A percentile compares a stretch with the other conserved stretches of the same genome.
phyloP scores from a whole-genome alignment of 306 rosid genomes.

The Lathyrus oleraceus region DNA sequence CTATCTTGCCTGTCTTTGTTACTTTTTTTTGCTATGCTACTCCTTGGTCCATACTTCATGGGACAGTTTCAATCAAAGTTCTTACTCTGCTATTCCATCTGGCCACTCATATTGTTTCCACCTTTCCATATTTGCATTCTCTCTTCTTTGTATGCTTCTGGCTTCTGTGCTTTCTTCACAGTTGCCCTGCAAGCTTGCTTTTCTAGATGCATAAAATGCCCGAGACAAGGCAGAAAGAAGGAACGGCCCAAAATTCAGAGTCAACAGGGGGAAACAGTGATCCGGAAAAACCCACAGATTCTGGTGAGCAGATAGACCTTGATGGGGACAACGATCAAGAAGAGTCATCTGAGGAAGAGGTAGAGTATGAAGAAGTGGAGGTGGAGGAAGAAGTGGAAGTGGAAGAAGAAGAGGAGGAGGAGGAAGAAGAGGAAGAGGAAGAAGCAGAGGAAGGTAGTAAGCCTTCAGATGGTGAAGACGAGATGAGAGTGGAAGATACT shows the following conservation, averaged over 20 bases:
- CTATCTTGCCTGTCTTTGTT: constrained; percentile 61
- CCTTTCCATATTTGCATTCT: constrained; percentile 72
- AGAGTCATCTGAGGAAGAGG: constrained; percentile 63
- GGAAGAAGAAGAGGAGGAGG: constrained; percentile 53
- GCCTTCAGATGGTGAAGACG: constrained; percentile 31
- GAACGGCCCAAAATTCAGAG: constrained; percentile 37
- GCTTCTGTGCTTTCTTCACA: constrained; percentile 73
- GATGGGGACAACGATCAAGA: constrained; percentile 69
- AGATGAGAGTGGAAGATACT: constrained; percentile 35
- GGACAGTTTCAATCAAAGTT: constrained; percentile 59
- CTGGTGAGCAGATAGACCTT: constrained; percentile 70
- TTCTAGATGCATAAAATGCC: constrained; percentile 69
- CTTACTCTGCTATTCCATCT: constrained; percentile 67
- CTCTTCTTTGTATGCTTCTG: constrained; percentile 70
- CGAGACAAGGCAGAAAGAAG: constrained; percentile 47
- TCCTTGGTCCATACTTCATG: constrained; percentile 69
- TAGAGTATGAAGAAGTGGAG: constrained; percentile 76
- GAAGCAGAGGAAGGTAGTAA: constrained; percentile 36
- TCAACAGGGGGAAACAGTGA: constrained; percentile 44
- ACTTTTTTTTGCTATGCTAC: constrained; percentile 47
- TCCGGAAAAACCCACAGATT: constrained; percentile 51
- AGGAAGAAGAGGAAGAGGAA: constrained; percentile 51
- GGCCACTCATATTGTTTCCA: constrained; percentile 75
- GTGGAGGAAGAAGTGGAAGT: constrained; percentile 62
- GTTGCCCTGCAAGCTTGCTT: constrained; percentile 74